phyloP scores from a whole-genome alignment of 108 stramenopile species.

The Pelagomonas calceolata region DNA sequence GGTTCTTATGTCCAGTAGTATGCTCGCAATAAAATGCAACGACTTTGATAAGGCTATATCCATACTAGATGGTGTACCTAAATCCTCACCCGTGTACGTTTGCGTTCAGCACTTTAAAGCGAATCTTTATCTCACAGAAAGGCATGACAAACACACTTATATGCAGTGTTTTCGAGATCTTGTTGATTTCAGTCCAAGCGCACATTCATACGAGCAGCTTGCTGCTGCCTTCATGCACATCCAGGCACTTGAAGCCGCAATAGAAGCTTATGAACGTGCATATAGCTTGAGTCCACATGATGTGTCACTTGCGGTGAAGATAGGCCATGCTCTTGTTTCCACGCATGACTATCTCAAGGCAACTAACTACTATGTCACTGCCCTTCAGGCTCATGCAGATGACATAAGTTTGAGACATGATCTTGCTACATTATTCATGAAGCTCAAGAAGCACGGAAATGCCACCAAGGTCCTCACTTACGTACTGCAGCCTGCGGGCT shows the following conservation, averaged over 20 bases:
- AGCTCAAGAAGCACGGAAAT: conserved; percentile 19
- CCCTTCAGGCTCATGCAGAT: conserved; percentile 27
- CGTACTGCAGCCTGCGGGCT: conserved; percentile 2
- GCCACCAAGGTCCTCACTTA: conserved; percentile 14
- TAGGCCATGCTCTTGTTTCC: conserved; percentile 39
- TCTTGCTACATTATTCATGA: conserved; percentile 40
- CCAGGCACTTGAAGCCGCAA: conserved; percentile 40
- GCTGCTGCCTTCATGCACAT: conserved; percentile 58
- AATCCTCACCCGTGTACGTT: conserved; percentile 23
- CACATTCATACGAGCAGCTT: conserved; percentile 27
- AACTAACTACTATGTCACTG: conserved; percentile 45
- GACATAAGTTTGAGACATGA: conserved; percentile 26
- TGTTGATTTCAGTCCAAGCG: conserved; percentile 21
- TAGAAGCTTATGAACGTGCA: conserved; percentile 46
- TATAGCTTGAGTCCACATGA: conserved; percentile 30
- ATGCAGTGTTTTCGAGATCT: conserved; percentile 41
- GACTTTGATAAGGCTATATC: conserved; percentile 38
- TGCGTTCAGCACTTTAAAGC: conserved; percentile 40
- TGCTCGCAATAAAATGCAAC: conserved; percentile 30
- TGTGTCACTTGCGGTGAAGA: conserved; percentile 26
- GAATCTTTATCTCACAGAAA: conserved; percentile 34
- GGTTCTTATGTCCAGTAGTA: conserved; percentile 37
- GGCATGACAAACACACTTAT: conserved; percentile 41
- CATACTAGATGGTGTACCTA: conserved; percentile 28
- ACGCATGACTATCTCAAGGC: conserved; percentile 52